phyloP scores from a whole-genome alignment of 2,329 filamentous ascomycete species.

The Bipolaris zeicola region DNA sequence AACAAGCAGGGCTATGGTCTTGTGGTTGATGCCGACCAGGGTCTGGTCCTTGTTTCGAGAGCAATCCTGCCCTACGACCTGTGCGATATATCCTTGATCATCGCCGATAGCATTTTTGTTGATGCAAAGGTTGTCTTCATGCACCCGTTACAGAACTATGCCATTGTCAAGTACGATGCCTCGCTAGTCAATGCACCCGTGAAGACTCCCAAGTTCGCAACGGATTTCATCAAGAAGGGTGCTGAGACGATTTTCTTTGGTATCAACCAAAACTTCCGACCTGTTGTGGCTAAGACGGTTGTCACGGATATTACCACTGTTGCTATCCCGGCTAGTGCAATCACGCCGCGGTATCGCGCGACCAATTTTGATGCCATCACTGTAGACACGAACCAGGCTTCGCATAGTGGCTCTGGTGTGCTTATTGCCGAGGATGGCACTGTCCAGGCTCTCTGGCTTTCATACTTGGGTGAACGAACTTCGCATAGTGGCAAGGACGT shows the following conservation, averaged over 20 bases:
- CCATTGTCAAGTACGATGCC: slow-evolving; percentile 92
- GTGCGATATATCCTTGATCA: slow-evolving; percentile 94
- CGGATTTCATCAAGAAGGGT: slow-evolving; percentile 84
- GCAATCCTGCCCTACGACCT: slow-evolving; percentile 96
- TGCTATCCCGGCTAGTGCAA: slow-evolving; percentile 90
- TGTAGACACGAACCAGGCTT: slow-evolving; percentile 88
- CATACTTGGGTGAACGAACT: slow-evolving; percentile 89
- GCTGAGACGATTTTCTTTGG: slow-evolving; percentile 95
- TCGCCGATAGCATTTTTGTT: slow-evolving; percentile 94
- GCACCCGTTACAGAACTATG: slow-evolving; percentile 96
- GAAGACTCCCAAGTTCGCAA: slow-evolving; percentile 82
- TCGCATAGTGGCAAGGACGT: slow-evolving; percentile 82
- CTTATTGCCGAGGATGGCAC: slow-evolving; percentile 87
- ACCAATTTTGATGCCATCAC: slow-evolving; percentile 97
- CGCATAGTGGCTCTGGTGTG: slow-evolving; percentile 92
- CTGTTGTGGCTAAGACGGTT: slow-evolving; percentile 90
- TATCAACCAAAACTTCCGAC: slow-evolving; percentile 94
- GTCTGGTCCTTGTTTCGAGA: slow-evolving; percentile 89
- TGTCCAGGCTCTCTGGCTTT: slow-evolving; percentile 94
- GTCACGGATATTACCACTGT: slow-evolving; percentile 98
- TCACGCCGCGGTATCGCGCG: slow-evolving; percentile 89
- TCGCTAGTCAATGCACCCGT: slow-evolving; percentile 92
- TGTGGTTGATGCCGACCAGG: slow-evolving; percentile 96
- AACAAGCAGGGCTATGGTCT: slow-evolving; percentile 94
- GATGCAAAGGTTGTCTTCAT: slow-evolving; percentile 94